phyloP scores from a whole-genome alignment of 345 rosid genomes.

The Orychophragmus violaceus region DNA sequence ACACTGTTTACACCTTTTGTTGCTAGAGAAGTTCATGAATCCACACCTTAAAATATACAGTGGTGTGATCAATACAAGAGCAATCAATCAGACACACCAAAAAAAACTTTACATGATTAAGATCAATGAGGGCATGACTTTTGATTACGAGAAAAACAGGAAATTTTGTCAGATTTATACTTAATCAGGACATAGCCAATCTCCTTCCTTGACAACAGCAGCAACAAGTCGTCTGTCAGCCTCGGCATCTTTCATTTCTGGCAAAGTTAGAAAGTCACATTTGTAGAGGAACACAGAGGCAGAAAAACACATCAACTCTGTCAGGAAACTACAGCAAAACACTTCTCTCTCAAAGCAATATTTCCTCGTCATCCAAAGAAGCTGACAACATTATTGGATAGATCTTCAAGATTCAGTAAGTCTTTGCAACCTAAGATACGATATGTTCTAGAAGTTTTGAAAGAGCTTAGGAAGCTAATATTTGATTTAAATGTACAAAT shows the following conservation, averaged over 20 bases:
- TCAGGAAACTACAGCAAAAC: not conserved
- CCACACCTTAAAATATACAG: constrained; percentile 50
- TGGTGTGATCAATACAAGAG: not conserved
- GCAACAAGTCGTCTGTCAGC: constrained; percentile 38
- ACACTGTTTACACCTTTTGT: constrained; percentile 63
- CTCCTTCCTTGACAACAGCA: constrained; percentile 59
- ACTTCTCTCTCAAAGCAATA: not conserved
- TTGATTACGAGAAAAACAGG: not conserved
- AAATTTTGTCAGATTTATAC: constrained; percentile 21
- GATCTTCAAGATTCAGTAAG: not conserved
- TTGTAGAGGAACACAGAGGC: constrained; percentile 29
- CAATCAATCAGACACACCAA: not conserved
- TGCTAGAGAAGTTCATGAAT: constrained; percentile 92
- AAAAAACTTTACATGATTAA: too few relatives aligned
- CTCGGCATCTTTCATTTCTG: constrained; percentile 53
- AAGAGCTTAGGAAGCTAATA: not conserved
- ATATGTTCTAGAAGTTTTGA: not conserved
- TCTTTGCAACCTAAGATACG: not conserved
- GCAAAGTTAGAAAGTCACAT: constrained; percentile 62
- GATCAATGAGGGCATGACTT: not conserved
- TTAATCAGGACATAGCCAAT: constrained; percentile 73
- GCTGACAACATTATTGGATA: not conserved
- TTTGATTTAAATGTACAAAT: not conserved
- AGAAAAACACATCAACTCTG: not conserved
- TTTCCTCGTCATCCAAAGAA: not conserved